These are phyloP conservation scores for Ustilago loliicola DNA, from an alignment of 1,284 basidiomycete genomes.

Conservation along the genomic window DNA sequence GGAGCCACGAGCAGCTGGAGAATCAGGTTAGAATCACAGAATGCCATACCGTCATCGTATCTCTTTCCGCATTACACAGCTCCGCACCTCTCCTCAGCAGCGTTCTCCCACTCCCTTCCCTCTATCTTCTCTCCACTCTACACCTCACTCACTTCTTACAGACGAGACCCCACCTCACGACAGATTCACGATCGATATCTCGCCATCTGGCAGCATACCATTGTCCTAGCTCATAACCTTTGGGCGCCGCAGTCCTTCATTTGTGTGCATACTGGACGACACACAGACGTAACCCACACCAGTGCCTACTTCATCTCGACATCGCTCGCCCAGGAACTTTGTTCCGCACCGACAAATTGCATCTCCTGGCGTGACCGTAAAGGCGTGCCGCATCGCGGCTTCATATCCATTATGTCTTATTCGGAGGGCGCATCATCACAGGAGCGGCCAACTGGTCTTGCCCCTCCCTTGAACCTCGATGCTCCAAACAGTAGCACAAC, in stretches of 20 bases:
- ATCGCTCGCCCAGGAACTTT: background rate
- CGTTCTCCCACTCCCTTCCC: background rate
- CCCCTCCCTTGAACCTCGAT: conserved; percentile 19
- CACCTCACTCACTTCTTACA: background rate
- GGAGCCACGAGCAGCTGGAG: background rate
- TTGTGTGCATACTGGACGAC: conserved; percentile 1
- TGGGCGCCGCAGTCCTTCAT: background rate
- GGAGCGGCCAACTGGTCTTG: conserved; percentile 18
- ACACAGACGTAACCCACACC: background rate
- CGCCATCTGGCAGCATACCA: background rate
- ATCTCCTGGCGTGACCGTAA: background rate
- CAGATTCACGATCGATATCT: background rate
- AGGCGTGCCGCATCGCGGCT: background rate
- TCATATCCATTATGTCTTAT: conserved; percentile 19
- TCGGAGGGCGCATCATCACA: conserved; percentile 16
- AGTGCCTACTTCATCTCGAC: background rate
- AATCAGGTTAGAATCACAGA: background rate
- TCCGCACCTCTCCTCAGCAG: background rate
- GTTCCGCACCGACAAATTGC: background rate
- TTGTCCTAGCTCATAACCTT: background rate
- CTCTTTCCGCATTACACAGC: background rate
- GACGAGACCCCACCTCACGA: background rate
- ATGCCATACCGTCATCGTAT: conserved; percentile 2
- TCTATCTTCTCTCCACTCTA: background rate
- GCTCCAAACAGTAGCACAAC: background rate